A percentile compares a stretch with the other conserved stretches of the same genome.
Conservation (phyloP, 2,329 filamentous ascomycete genomes). For the Pyricularia sp. region DNA sequence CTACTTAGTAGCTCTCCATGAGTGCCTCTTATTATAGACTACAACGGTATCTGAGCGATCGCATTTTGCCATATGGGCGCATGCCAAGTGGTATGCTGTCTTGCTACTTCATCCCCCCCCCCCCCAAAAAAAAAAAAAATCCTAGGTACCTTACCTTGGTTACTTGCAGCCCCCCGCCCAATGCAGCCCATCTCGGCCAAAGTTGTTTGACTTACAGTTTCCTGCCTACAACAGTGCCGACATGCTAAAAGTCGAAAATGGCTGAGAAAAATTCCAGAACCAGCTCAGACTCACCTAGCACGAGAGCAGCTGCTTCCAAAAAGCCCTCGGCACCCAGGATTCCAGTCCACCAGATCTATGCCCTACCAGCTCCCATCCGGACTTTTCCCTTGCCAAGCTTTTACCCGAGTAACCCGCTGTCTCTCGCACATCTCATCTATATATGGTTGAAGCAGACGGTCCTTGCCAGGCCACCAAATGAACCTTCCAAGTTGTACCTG, state of each 20-base stretch:
- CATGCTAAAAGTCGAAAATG: conserved; percentile 19
- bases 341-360: conserved; percentile 63
- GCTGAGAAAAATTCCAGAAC: conserved; percentile 16
- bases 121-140: too few relatives aligned
- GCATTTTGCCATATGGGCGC: background rate
- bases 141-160: too few relatives aligned
- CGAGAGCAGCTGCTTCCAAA: conserved; percentile 32
- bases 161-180: too few relatives aligned
- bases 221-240: conserved; percentile 7
- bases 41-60: conserved; percentile 91
- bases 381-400: conserved; percentile 80
- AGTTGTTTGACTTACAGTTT: background rate
- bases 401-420: conserved; percentile 87
- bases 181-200: background rate
- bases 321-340: conserved; percentile 7
- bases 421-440: conserved; percentile 70
- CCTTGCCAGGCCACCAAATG: conserved; percentile 55
- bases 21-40: conserved; percentile 67
- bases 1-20: conserved; percentile 51
- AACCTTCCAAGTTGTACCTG: conserved; percentile 55
- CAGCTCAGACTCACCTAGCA: conserved; percentile 31
- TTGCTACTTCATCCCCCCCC: background rate
- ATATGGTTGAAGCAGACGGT: conserved; percentile 68
- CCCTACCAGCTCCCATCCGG: conserved; percentile 68
- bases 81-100: background rate